phyloP scores from a whole-genome alignment of 768 basidiomycete genomes.

The Suillus plorans region DNA sequence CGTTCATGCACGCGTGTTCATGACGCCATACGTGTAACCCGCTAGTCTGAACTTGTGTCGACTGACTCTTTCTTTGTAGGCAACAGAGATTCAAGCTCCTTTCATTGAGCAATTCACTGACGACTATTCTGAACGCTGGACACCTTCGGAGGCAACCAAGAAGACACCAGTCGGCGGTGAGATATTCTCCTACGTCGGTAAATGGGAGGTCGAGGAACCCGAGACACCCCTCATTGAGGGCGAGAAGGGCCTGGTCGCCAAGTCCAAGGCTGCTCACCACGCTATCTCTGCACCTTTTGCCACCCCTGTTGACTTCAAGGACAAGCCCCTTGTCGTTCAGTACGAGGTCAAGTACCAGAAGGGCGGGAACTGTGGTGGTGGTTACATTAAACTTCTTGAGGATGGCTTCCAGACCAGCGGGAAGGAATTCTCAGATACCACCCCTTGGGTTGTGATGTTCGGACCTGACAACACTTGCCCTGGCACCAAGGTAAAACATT shows the following conservation, averaged over 20 bases:
- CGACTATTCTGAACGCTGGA: constrained; percentile 91
- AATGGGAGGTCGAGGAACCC: constrained; percentile 95
- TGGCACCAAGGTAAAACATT: constrained; percentile 72
- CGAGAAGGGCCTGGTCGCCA: constrained; percentile 91
- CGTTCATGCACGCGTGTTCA: constrained; percentile 20
- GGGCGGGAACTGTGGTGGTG: constrained; percentile 98
- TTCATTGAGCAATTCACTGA: constrained; percentile 97
- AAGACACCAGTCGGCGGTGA: constrained; percentile 95
- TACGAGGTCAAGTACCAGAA: constrained; percentile 99
- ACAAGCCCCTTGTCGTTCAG: constrained; percentile 89
- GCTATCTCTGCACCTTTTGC: constrained; percentile 95
- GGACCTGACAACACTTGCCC: constrained; percentile 95
- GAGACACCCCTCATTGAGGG: constrained; percentile 72
- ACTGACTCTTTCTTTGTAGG: constrained; percentile 39
- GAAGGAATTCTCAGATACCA: constrained; percentile 92
- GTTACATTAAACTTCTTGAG: constrained; percentile 94
- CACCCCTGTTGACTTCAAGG: constrained; percentile 73
- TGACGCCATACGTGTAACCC: constrained; percentile 12
- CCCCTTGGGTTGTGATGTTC: constrained; percentile 96
- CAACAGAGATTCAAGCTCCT: constrained; percentile 76
- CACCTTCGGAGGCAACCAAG: constrained; percentile 95
- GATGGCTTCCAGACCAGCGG: constrained; percentile 92
- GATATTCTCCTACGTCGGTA: constrained; percentile 95
- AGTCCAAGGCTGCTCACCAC: constrained; percentile 97
- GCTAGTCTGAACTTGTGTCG: not conserved